These are phyloP conservation scores for Neurospora intermedia DNA, from an alignment of 495 filamentous ascomycete genomes.

Conservation along the genomic window DNA sequence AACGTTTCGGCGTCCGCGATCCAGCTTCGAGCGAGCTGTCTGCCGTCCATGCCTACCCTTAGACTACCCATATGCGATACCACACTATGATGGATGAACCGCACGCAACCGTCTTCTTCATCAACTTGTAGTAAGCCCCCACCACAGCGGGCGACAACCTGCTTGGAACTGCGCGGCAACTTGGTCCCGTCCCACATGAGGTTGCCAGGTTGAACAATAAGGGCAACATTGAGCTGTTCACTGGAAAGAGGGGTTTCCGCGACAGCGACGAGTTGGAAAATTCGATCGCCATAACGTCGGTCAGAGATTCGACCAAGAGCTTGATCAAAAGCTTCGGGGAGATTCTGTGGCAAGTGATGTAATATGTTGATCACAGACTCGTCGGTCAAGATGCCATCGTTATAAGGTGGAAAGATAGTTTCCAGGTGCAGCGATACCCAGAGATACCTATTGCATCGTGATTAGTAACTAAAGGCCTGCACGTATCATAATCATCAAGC, in stretches of 20 bases:
- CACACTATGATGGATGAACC: constrained; percentile 4
- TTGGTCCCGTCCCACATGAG: fast-evolving
- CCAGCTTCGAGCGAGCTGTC: background rate
- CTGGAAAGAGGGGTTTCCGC: background rate
- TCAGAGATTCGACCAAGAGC: background rate
- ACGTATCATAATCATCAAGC: too few species aligned
- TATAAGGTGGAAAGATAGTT: background rate
- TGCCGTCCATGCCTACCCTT: background rate
- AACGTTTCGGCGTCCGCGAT: background rate
- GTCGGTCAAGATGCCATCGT: background rate
- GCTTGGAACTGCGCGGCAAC: background rate
- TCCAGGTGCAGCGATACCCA: constrained; percentile 2
- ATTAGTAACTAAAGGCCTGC: background rate
- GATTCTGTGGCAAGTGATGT: background rate
- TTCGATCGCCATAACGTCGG: background rate
- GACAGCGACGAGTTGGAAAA: background rate
- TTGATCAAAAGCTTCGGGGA: background rate
- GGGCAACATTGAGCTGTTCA: background rate
- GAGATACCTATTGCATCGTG: background rate
- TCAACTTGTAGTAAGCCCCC: background rate
- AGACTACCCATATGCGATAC: background rate
- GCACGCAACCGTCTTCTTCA: background rate
- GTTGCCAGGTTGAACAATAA: background rate
- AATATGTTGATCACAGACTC: background rate
- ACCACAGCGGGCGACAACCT: background rate